These are phyloP conservation scores for Diplogelasinospora grovesii DNA, from an alignment of 495 filamentous ascomycete genomes.

Conservation along the genomic window DNA sequence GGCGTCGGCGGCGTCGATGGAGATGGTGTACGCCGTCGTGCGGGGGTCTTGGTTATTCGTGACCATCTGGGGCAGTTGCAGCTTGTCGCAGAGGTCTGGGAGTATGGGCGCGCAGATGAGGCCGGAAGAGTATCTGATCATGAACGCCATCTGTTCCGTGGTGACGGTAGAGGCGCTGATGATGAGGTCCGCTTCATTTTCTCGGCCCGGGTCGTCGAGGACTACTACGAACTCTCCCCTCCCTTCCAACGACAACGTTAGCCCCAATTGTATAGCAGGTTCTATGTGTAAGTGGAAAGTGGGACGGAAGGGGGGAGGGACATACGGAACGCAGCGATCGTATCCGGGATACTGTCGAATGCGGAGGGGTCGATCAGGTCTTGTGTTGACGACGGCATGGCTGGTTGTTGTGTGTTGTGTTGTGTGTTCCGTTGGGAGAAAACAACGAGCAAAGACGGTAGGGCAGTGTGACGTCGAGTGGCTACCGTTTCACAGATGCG, in stretches of 20 bases:
- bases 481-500: too few species aligned
- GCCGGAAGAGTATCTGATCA: constrained; percentile 85
- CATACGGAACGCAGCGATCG: constrained; percentile 78
- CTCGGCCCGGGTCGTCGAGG: constrained; percentile 80
- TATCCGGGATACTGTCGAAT: constrained; percentile 84
- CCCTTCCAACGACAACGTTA: constrained; percentile 38
- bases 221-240: constrained; percentile 93
- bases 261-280: neutral
- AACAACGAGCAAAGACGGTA: neutral
- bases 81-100: constrained; percentile 54
- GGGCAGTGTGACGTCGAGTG: too few species aligned
- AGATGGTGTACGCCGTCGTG: constrained; percentile 85
- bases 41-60: constrained; percentile 73
- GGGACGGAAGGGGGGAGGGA: constrained; percentile 10
- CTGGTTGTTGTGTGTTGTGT: constrained; percentile 4
- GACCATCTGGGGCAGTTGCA: constrained; percentile 88
- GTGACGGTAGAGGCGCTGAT: constrained; percentile 85
- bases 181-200: constrained; percentile 98
- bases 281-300: constrained; percentile 3
- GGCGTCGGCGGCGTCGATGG: constrained; percentile 67
- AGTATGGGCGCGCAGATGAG: constrained; percentile 82
- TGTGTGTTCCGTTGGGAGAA: neutral
- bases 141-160: constrained; percentile 85
- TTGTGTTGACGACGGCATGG: constrained; percentile 36
- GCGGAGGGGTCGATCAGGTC: constrained; percentile 39